Percentiles rank a stretch among this genome's conserved stretches.
Conservation (phyloP, 257 asterid species). For the Salvia hispanica region DNA sequence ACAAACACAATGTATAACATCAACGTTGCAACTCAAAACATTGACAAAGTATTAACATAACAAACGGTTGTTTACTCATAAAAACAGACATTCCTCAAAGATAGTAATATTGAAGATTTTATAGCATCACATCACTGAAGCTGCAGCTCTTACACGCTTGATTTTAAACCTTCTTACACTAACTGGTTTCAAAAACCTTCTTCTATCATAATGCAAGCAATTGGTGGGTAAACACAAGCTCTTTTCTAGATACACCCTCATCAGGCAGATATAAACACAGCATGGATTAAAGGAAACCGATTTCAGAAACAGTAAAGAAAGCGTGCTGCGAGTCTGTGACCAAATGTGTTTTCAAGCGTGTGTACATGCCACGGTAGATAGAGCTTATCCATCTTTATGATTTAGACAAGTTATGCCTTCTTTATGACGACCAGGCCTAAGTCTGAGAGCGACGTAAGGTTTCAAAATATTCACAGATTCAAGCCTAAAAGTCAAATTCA, state of each 20-base stretch:
- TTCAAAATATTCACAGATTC: background rate
- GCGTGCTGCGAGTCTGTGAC: background rate
- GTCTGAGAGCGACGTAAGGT: background rate
- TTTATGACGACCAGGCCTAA: background rate
- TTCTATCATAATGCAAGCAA: slow-evolving; percentile 9
- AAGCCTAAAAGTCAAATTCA: background rate
- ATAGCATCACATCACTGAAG: slow-evolving; percentile 21
- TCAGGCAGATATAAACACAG: background rate
- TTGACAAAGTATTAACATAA: background rate
- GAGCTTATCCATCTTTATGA: background rate
- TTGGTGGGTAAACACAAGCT: slow-evolving; percentile 7
- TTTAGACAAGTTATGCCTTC: background rate
- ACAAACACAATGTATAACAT: background rate
- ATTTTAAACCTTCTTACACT: slow-evolving; percentile 4
- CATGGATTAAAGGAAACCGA: background rate
- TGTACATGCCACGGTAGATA: slow-evolving; percentile 1
- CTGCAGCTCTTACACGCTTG: slow-evolving; percentile 13
- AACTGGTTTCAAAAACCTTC: slow-evolving; percentile 7
- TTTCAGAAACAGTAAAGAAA: slow-evolving; percentile 1
- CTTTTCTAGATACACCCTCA: slow-evolving; percentile 7
- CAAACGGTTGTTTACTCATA: background rate
- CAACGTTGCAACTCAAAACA: background rate
- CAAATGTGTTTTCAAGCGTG: background rate
- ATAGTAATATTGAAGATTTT: background rate
- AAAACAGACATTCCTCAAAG: background rate